Base-by-base conservation (phyloP, 495 filamentous ascomycete species). In the Filosporella fistucella region DNA sequence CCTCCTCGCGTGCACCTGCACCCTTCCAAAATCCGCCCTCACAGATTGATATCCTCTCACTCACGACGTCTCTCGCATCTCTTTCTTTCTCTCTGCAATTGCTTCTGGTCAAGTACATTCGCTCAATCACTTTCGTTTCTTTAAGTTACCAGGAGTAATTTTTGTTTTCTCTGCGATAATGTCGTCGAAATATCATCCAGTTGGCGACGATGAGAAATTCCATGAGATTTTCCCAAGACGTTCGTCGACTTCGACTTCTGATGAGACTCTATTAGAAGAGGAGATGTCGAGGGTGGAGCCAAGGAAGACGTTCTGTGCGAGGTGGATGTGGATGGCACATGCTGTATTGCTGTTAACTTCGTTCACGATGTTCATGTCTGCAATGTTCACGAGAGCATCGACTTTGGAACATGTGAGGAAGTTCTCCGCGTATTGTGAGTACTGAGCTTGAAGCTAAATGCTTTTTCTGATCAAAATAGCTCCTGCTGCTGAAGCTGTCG, bases 301-400 rank as follows among this genome's bases (percentile, higher is more conserved):
- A 20, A 41, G 43, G 46, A 18, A 16, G 21, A 21, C 12, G 52
- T 18, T 45, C 28, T 30, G 57, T 21, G 22, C 55, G 32, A 57
- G 60, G 49, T 71, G 69, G 68, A 49, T 63, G 42, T 76, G 71
- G 70, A 45, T 73, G 14, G 58, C 54, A 9, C 72, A 74, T 41
- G 65, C 63, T 36, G 46, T 68, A 25, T 58, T 76, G 9, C 50
- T 74, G 18, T 65, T 67, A 4, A 24, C 64, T 11, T 73, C 69
- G 3, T 42, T 64, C 26, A 64, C 64, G 3, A 59, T 75, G 25
- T 71, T 76, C 40, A 57, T 63, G 12, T 56, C 68, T 16, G 64
- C 68, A 1, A 60, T 69, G 28, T 72, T 64, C 41, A 54, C 57
- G 22, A 57, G 59, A 40, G 42, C 54, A 21, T 54, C 64, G 33